These are phyloP conservation scores for Aspergillus sp. DNA, from an alignment of 2,329 filamentous ascomycete genomes.

Conservation along the genomic window DNA sequence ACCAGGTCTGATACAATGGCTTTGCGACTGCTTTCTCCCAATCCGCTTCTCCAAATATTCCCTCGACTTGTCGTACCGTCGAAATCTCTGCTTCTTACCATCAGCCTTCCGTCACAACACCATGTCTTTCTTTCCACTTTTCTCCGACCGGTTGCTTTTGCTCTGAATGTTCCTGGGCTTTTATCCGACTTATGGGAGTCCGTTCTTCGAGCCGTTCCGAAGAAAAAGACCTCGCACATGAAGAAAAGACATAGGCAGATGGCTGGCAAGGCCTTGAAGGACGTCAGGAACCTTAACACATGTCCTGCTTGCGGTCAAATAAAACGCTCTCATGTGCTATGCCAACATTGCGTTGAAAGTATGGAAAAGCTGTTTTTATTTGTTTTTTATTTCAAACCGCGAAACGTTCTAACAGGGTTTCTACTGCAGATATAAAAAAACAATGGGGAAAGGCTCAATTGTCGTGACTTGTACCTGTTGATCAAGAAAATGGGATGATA, in stretches of 20 bases:
- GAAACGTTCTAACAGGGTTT: constrained; percentile 7
- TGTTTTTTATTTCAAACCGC: neutral
- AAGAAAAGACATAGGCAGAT: constrained; percentile 92
- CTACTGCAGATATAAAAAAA: constrained; percentile 43
- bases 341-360: constrained; percentile 84
- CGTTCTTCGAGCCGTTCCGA: constrained; percentile 86
- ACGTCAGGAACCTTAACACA: constrained; percentile 81
- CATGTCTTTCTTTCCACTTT: constrained; percentile 53
- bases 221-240: constrained; percentile 98
- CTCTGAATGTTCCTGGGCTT: constrained; percentile 64
- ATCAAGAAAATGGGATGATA: constrained; percentile 6
- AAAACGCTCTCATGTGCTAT: constrained; percentile 87
- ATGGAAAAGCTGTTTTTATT: constrained; percentile 36
- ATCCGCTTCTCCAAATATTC: constrained; percentile 23
- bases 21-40: constrained; percentile 24
- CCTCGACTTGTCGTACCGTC: constrained; percentile 21
- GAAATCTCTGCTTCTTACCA: constrained; percentile 16
- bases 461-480: constrained; percentile 23
- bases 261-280: constrained; percentile 92
- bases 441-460: constrained; percentile 43
- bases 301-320: constrained; percentile 85
- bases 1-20: constrained; percentile 24
- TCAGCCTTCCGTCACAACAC: constrained; percentile 36
- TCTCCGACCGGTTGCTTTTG: constrained; percentile 60
- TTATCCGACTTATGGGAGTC: constrained; percentile 89